Evolutionary conservation across 2,329 filamentous ascomycete genomes (phyloP).

Genomic region (Setomelanomma holmii): DNA sequence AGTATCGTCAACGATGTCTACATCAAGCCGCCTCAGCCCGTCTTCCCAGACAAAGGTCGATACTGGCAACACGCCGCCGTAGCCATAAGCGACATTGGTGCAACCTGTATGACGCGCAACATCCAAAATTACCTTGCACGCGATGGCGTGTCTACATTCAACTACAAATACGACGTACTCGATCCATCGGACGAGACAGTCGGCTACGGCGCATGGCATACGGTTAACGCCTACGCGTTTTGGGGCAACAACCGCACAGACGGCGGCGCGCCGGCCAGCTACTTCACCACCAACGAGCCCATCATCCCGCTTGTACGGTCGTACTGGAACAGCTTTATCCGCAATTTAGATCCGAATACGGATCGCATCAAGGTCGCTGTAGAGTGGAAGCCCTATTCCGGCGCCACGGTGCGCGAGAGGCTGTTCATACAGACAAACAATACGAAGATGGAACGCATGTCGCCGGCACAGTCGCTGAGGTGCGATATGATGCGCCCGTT

Average conservation of each 20-base stretch:
- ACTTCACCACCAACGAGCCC: constrained; percentile 61
- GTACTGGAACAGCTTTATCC: constrained; percentile 79
- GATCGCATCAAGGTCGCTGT: constrained; percentile 56
- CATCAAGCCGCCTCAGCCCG: constrained; percentile 52
- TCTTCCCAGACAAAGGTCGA: constrained; percentile 57
- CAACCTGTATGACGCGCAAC: constrained; percentile 68
- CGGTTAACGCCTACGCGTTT: constrained; percentile 70
- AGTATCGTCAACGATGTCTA: constrained; percentile 62
- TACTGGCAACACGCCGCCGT: constrained; percentile 67
- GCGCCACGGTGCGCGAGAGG: constrained; percentile 28
- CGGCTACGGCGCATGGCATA: constrained; percentile 72
- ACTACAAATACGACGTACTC: constrained; percentile 73
- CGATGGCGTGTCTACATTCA: constrained; percentile 61
- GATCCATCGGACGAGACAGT: constrained; percentile 61
- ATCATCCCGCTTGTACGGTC: constrained; percentile 69
- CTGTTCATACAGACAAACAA: constrained; percentile 49
- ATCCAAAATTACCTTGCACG: constrained; percentile 55
- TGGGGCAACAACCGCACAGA: constrained; percentile 68
- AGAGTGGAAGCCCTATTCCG: constrained; percentile 59
- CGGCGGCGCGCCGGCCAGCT: constrained; percentile 61
- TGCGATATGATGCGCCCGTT: constrained; percentile 18
- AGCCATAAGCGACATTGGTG: constrained; percentile 70
- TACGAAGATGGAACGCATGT: constrained; percentile 51
- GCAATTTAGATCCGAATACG: constrained; percentile 69
- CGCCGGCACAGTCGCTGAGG: constrained; percentile 9